These are phyloP conservation scores for Neurospora intermedia DNA, from an alignment of 495 filamentous ascomycete genomes.

Conservation along the genomic window DNA sequence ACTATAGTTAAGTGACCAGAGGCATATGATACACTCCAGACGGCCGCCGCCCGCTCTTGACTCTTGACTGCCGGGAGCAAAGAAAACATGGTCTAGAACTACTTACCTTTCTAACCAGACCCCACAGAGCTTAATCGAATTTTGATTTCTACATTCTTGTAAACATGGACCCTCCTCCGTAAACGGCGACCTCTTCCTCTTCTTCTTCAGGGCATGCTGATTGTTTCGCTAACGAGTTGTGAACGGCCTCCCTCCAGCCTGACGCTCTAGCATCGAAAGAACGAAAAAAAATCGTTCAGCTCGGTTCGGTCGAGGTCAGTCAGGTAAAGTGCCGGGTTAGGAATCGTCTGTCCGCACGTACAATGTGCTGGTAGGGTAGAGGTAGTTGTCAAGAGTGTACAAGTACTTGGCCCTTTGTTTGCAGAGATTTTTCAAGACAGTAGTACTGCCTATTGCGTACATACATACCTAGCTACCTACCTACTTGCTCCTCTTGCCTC, in stretches of 20 bases:
- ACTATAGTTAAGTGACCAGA: neutral
- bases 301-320: neutral
- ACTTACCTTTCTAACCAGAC: neutral
- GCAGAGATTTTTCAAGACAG: neutral
- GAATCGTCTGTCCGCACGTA: neutral
- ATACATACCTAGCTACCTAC: too few relatives aligned
- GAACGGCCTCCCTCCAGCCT: neutral
- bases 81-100: neutral
- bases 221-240: neutral
- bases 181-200: neutral
- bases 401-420: neutral
- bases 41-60: neutral
- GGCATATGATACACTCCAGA: neutral
- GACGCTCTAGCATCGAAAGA: neutral
- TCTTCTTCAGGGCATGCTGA: neutral
- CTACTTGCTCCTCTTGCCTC: neutral
- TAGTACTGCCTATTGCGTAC: neutral
- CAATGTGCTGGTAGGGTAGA: neutral
- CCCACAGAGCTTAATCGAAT: neutral
- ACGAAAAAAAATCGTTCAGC: neutral
- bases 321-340: neutral
- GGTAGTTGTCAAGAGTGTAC: neutral
- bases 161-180: neutral
- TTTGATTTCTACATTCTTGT: neutral
- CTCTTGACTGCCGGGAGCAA: neutral